Evolutionary conservation across 2,329 filamentous ascomycete genomes (phyloP).

Genomic region (Byssothecium circinans): DNA sequence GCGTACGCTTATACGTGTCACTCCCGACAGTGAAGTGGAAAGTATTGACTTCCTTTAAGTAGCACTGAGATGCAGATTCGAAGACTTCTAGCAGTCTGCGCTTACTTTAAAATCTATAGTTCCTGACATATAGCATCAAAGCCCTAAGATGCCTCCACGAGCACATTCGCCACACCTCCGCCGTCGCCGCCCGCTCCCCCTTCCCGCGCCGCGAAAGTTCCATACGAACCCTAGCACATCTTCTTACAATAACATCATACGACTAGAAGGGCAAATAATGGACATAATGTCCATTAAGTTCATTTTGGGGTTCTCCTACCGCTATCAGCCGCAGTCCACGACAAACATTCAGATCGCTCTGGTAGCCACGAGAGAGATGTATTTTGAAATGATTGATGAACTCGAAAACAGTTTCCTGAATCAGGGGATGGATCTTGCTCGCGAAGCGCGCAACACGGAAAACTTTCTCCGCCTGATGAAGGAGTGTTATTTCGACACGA

Average conservation of each 20-base stretch:
- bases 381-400: slow-evolving; percentile 1
- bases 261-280: slow-evolving; percentile 10
- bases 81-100: no score
- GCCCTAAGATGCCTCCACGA: neutral
- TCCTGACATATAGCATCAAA: no score
- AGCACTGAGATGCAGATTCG: no score
- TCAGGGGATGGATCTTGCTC: slow-evolving; percentile 3
- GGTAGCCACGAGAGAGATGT: neutral
- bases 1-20: no score
- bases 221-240: neutral
- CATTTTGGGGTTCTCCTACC: slow-evolving; percentile 3
- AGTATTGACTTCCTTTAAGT: no score
- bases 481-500: neutral
- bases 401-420: slow-evolving; percentile 1
- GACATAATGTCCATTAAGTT: neutral
- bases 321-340: neutral
- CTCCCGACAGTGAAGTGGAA: no score
- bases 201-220: neutral
- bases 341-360: neutral
- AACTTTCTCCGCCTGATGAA: slow-evolving; percentile 1
- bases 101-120: no score
- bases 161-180: no score
- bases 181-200: neutral
- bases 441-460: neutral
- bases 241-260: slow-evolving; percentile 8